Evolutionary conservation across 2,329 filamentous ascomycete genomes (phyloP).

Genomic region (Arthrinium puccinioides): DNA sequence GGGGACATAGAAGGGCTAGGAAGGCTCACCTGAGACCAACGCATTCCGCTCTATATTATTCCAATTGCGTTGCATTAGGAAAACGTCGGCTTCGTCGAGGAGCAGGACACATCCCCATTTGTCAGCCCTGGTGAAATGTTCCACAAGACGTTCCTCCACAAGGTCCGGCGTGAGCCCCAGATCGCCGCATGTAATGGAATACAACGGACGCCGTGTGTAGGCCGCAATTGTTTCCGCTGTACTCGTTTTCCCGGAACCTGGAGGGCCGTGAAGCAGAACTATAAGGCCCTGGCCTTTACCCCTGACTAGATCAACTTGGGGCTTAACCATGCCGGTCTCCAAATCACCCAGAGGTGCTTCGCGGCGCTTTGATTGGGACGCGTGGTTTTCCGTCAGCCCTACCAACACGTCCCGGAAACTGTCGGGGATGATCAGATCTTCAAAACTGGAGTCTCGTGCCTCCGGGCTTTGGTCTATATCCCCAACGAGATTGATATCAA

Average conservation of each 20-base stretch:
- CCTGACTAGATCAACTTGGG: conserved; percentile 6
- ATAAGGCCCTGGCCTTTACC: conserved; percentile 29
- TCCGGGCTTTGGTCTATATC: conserved; percentile 1
- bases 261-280: conserved; percentile 35
- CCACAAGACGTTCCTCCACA: conserved; percentile 13
- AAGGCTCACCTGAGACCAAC: conserved; percentile 7
- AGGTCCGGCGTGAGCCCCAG: conserved; percentile 16
- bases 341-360: not conserved
- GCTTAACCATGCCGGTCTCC: not conserved
- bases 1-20: not conserved
- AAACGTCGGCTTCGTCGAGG: conserved; percentile 19
- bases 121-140: conserved; percentile 30
- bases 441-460: not conserved
- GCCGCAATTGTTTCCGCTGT: conserved; percentile 31
- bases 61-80: conserved; percentile 22
- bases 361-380: not conserved
- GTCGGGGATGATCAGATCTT: conserved; percentile 1
- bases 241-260: conserved; percentile 32
- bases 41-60: conserved; percentile 8
- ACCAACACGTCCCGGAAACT: conserved; percentile 3
- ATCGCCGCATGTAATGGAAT: conserved; percentile 22
- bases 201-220: conserved; percentile 22
- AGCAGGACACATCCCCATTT: conserved; percentile 29
- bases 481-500: not conserved
- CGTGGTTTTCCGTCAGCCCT: conserved; percentile 8